Percentiles rank a stretch among this genome's conserved stretches.
These are phyloP conservation scores for Suillus spraguei DNA, from an alignment of 768 basidiomycete genomes.

Conservation along the genomic window DNA sequence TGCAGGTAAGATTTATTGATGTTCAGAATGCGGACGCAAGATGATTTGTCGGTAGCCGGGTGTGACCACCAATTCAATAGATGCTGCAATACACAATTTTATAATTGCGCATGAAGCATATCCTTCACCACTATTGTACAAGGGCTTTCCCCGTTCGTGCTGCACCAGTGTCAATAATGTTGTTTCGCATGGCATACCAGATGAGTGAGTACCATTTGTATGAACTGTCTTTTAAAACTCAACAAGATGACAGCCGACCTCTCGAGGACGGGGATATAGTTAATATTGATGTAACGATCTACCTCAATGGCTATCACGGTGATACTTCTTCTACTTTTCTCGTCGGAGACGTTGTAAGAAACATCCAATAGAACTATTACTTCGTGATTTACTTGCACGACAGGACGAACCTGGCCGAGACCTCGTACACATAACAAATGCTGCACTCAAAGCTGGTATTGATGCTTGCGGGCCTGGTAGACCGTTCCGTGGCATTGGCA, in stretches of 20 bases:
- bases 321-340: conserved; percentile 87
- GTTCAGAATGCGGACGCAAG: neutral
- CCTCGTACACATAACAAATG: conserved; percentile 61
- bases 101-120: conserved; percentile 74
- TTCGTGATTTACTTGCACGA: neutral
- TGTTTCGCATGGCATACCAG: conserved; percentile 87
- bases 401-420: conserved; percentile 74
- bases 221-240: conserved; percentile 6
- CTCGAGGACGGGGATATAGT: conserved; percentile 84
- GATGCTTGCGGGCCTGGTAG: conserved; percentile 69
- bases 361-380: neutral
- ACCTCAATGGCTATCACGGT: conserved; percentile 82
- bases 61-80: conserved; percentile 75
- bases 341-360: conserved; percentile 73
- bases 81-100: conserved; percentile 69
- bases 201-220: conserved; percentile 58
- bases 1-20: conserved; percentile 41
- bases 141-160: conserved; percentile 51
- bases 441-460: conserved; percentile 74
- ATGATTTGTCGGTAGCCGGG: conserved; percentile 49
- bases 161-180: conserved; percentile 85
- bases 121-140: conserved; percentile 82
- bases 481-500: conserved; percentile 71
- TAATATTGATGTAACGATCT: conserved; percentile 88
- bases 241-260: conserved; percentile 60